Evolutionary conservation across 495 filamentous ascomycete species (phyloP), one percentile per base, ranked within the genome.

Genomic region (Lineolata rhizophorae): DNA sequence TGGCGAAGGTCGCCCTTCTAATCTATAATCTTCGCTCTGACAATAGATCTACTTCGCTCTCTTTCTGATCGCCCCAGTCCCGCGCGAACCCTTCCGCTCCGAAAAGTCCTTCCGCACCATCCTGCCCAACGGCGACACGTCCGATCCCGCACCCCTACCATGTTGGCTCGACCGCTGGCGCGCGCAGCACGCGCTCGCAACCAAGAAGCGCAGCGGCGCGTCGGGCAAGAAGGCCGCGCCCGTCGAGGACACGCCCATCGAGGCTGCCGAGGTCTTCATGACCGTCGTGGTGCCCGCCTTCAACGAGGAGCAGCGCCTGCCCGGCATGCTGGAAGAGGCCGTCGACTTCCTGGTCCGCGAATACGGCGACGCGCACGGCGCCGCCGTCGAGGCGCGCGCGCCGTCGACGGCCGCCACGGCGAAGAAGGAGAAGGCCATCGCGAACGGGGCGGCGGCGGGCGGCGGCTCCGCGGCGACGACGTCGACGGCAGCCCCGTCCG

Each of bases 221-320:
- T 52, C 38, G 33, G 54, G 43, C 35, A 46, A 42, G 39, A 54
- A 34, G 12, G 37, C 39, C 15, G 44, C 41, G 31, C 45, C 35
- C 60, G 58, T 25, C n/a, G n/a, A 56, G 58, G 43, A 56, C 4
- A 42, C 46, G 8, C 43, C 48, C 2, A 52, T 65, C 20, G 55
- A 60, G 20, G 54, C 57, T 3, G 54, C 72, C 0, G 64, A 71
- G 15, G 43, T 81, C 5, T 67, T 67, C 48, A 70, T 97, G 60
- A 85, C 76, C 32, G 69, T 95, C 2, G 80, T 97, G 2, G 74
- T 97, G 29, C 87, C 87, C 0, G 87, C 87, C 4, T 99, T 80
- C 60, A 95, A 99, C 50, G 87, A 99, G 42, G 70, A 80, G 40
- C 63, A 78, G 35, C 70, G 87, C 10, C 59, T 99, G 13, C 58